Evolutionary conservation across 768 basidiomycete species (phyloP), one percentile per base, ranked within the genome.

Genomic region (Podaxis pistillaris): DNA sequence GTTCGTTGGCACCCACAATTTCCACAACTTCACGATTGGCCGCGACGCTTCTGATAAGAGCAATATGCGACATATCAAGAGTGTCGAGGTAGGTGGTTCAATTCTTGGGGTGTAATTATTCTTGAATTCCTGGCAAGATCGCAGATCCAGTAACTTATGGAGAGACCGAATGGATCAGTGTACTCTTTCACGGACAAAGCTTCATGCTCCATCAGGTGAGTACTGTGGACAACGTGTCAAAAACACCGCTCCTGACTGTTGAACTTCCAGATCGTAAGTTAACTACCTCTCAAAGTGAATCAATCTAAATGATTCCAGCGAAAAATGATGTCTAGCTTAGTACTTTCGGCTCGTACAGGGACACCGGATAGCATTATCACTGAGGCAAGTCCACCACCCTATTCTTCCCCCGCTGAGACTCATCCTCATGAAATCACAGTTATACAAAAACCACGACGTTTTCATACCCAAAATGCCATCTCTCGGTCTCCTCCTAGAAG

Each of bases 191-290:
- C 71, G 97, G 96, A 0, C 97, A 99, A 74, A 95, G 93, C 68
- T 99, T 99, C 74, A 98, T 99, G 97, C 76, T 99, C 58, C 96
- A 99, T 74, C 97, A 99, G 81, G 95, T 95, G 68, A 58, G 81
- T 76, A n/a, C 36, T 70, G 66, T 51, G 51, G 7, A 9, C 50
- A 56, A 40, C 62, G 17, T 24, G 6, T 46, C 44, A 46, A 46
- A 22, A 46, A 1, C 40, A 38, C 15, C 33, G 0, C 13, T 55
- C 22, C 28, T 62, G 47, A 51, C 49, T 28, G 61, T 17, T 52
- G 8, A n/a, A 33, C 38, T 65, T 46, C n/a, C 56, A 85, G 83
- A 86, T 86, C 65, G 84, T 86, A 67, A 63, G 79, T 73, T 40
- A 24, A 36, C 68, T 71, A 61, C 60, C 49, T 63, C 57, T 44